Base-by-base conservation (phyloP, 768 basidiomycete genomes). In the Lactarius sanguifluus region DNA sequence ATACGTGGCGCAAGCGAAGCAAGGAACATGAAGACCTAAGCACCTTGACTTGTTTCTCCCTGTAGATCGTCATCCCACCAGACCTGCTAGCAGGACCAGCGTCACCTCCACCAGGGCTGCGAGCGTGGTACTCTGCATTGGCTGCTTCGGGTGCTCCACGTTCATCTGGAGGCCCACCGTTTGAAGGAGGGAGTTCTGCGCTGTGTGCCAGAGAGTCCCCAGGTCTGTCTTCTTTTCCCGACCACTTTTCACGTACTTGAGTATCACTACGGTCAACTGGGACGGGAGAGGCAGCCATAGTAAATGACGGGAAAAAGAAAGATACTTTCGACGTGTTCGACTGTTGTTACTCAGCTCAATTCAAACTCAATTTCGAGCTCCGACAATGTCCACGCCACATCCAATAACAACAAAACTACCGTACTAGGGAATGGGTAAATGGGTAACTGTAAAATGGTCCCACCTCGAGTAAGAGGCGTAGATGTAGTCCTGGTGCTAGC, bases 31-130 rank as follows among this genome's bases (percentile, higher is more conserved):
- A 83, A 82, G 82, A 88, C 83, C 85, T 89, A 91, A 89, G 89
- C 89, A 91, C 89, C 89, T 91, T 91, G 83, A 86, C 81, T 81
- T 87, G 87, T 83, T 88, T 90, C 81, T 91, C 89, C 73, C 87
- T 86, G 60, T 71, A 71, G 60, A 69, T 59, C 10, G 68, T 65
- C 62, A 67, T n/a, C 55, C 66, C 66, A 66, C 70, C 18, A 63
- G 61, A 64, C 63, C 62, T 68, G 67, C 40, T 36, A 56, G n/a
- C 62, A 64, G 63, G 34, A 60, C 62, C 67, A 57, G 61, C 36
- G 18, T 71, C 71, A 57, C 65, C 67, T 57, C 32, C 59, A 55
- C 69, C 54, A 43, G 70, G 63, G 50, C 70, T 70, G 62, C 70
- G 70, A 63, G 64, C 15, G 38, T 67, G 66, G 58, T 70, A 69